Conservation (phyloP, 192 early-diverging fungal species). For the Entomortierella beljakovae region DNA sequence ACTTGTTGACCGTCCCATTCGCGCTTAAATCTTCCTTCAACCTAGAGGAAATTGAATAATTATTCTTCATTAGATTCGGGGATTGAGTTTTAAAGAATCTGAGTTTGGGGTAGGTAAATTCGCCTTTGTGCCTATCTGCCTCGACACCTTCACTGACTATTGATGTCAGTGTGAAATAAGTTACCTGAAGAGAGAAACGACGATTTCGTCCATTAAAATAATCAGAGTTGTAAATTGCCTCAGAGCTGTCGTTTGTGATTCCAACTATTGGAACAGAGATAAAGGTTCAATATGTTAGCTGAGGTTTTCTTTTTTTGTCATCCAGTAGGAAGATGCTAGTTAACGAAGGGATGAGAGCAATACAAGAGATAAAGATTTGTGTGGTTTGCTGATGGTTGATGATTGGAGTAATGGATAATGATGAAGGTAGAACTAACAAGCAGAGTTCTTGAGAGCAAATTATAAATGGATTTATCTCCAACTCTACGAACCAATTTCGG, state of each 20-base stretch:
- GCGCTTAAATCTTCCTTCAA: conserved; percentile 48
- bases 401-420: neutral
- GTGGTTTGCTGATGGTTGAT: no score
- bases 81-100: no score
- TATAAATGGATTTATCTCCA: neutral
- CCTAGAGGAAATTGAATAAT: neutral
- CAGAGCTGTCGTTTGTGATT: conserved; percentile 49
- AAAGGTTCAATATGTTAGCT: no score
- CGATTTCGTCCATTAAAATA: conserved; percentile 52
- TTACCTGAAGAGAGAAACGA: conserved; percentile 53
- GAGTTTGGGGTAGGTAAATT: no score
- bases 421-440: neutral
- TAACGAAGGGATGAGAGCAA: no score
- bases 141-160: neutral
- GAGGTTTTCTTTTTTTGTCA: no score
- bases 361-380: no score
- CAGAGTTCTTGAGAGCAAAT: neutral
- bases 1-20: conserved; percentile 42
- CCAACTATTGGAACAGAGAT: conserved; percentile 18
- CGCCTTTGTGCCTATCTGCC: neutral
- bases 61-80: no score
- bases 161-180: neutral
- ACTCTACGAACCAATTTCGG: no score
- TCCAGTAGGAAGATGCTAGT: no score
- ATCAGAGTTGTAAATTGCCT: conserved; percentile 41